Percentiles rank a stretch among this genome's conserved stretches.
Evolutionary conservation across 1,284 basidiomycete genomes (phyloP).

Genomic region (Mycosarcoma mackinlayi): DNA sequence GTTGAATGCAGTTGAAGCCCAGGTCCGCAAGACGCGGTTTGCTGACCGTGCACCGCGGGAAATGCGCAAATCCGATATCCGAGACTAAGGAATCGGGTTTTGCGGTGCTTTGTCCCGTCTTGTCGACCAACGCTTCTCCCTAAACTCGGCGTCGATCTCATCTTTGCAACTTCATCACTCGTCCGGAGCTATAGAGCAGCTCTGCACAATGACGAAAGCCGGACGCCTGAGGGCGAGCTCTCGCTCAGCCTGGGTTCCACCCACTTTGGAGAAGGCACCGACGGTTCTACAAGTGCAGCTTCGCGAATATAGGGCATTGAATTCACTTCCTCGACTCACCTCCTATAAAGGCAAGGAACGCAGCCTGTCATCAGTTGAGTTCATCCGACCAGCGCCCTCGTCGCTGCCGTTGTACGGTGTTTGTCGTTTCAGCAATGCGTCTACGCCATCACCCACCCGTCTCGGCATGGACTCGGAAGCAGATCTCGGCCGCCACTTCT

Average conservation of each 20-base stretch:
- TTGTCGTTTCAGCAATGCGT: constrained; percentile 11
- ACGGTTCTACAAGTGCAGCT: too few species aligned
- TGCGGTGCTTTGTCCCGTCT: constrained; percentile 1
- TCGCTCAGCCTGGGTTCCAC: background rate
- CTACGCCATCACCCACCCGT: constrained; percentile 6
- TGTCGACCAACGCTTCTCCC: background rate
- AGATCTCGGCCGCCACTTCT: constrained; percentile 75
- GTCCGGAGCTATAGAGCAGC: background rate
- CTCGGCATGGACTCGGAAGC: constrained; percentile 40
- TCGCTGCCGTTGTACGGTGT: constrained; percentile 8
- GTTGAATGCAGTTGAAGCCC: background rate
- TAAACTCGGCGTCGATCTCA: background rate
- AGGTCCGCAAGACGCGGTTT: constrained; percentile 1
- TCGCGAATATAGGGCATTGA: too few species aligned
- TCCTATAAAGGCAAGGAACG: constrained; percentile 24
- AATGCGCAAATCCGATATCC: constrained; percentile 19
- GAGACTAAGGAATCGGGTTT: constrained; percentile 16
- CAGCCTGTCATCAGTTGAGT: background rate
- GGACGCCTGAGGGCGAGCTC: background rate
- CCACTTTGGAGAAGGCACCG: too few species aligned
- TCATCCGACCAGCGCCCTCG: too few species aligned
- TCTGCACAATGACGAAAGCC: constrained; percentile 12
- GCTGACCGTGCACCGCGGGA: constrained; percentile 12
- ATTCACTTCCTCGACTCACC: too few species aligned
- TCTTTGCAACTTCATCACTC: background rate